Evolutionary conservation across 441 rosid species (phyloP), one percentile per base, ranked within the genome.

Genomic region (Pelargonium australe): DNA sequence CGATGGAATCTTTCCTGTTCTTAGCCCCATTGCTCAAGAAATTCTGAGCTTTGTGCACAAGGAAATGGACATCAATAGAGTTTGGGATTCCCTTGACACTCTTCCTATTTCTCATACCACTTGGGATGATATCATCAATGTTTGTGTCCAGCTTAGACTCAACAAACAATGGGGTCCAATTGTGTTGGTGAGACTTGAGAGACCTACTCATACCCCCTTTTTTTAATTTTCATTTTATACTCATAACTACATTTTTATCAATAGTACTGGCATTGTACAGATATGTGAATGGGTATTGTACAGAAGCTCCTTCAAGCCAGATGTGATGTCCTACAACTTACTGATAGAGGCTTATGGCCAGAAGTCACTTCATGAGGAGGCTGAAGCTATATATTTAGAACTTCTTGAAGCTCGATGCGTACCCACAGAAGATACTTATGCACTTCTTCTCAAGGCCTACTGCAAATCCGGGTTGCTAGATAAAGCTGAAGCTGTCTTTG

Each of bases 341-440:
- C 89, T 93, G 60, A 86, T 93, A 72, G 98, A 93, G 70, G 90
- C 94, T 25, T 90, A 89, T 9, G 97, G 96, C 47, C 87, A 77
- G 68, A 86, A 87, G 70, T 79, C 84, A 12, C 78, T 71, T 31
- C 72, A 76, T 79, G 81, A 84, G 79, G 87, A 90, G 73, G 94
- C 92, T 0, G 96, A 92, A 75, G 76, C 80, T 14, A 76, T 79
- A 13, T 90, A 89, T 76, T 81, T 89, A 66, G 86, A 86, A 64
- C 96, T 93, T 77, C 77, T 84, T 66, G 91, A 89, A 69, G 85
- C 94, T 10, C 86, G 81, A 63, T 90, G 97, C 41, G 76, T 87
- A 53, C 98, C 97, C 60, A 93, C 94, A 0, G 97, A 93, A 78
- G 92, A 90, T 66, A 93, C 98, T 49, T 93, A 89, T 62, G 92